Evolutionary conservation across 257 asterid species (phyloP).

Genomic region (Ilex aquifolium): DNA sequence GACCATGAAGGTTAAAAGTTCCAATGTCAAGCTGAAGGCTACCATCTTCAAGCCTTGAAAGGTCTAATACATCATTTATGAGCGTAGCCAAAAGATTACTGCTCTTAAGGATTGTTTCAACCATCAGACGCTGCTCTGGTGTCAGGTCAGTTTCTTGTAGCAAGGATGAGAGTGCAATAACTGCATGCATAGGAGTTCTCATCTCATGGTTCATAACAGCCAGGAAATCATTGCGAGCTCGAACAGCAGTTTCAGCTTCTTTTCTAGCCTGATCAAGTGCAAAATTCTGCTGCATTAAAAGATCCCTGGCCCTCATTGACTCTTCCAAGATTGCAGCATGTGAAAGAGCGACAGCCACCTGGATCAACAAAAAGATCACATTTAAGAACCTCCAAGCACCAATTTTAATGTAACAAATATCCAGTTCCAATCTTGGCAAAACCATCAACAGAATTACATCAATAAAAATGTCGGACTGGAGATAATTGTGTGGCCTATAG

Average conservation of each 20-base stretch:
- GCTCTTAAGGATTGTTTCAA: slow-evolving; percentile 90
- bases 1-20: slow-evolving; percentile 73
- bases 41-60: slow-evolving; percentile 97
- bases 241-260: slow-evolving; percentile 97
- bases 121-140: slow-evolving; percentile 98
- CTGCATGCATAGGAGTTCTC: slow-evolving; percentile 99
- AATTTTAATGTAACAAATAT: not conserved
- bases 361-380: slow-evolving; percentile 17
- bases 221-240: slow-evolving; percentile 94
- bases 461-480: too few relatives aligned
- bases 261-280: slow-evolving; percentile 90
- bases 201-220: slow-evolving; percentile 99
- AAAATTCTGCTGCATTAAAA: slow-evolving; percentile 83
- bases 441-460: too few relatives aligned
- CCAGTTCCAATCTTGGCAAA: not conserved
- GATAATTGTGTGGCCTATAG: too few relatives aligned
- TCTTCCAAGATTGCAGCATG: slow-evolving; percentile 98
- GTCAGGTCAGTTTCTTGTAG: slow-evolving; percentile 80
- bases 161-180: slow-evolving; percentile 84
- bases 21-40: slow-evolving; percentile 82
- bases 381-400: slow-evolving; percentile 7
- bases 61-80: slow-evolving; percentile 93
- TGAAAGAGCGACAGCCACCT: slow-evolving; percentile 99
- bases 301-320: slow-evolving; percentile 97
- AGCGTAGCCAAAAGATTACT: slow-evolving; percentile 95